A percentile compares a stretch with the other conserved stretches of the same genome.
These are phyloP conservation scores for Pseudozyma sp. DNA, from an alignment of 1,284 basidiomycete genomes.

Conservation along the genomic window DNA sequence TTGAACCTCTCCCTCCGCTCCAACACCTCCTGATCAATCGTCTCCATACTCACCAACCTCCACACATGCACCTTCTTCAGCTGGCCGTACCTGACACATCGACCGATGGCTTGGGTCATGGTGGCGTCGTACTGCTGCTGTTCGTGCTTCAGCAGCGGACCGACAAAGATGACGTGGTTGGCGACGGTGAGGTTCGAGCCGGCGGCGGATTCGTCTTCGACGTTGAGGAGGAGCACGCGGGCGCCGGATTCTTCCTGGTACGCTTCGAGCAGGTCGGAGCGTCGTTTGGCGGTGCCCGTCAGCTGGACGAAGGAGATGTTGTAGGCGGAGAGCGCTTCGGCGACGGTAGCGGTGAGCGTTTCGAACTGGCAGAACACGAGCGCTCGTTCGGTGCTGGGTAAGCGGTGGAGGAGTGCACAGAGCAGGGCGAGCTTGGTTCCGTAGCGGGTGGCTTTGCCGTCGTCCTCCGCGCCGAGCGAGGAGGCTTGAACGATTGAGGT, in stretches of 20 bases:
- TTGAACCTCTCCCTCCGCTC: conserved; percentile 42
- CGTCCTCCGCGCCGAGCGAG: conserved; percentile 50
- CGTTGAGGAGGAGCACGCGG: conserved; percentile 86
- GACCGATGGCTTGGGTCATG: conserved; percentile 57
- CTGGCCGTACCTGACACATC: conserved; percentile 55
- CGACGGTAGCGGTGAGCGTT: conserved; percentile 89
- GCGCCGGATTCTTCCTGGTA: conserved; percentile 76
- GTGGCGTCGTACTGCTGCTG: conserved; percentile 55
- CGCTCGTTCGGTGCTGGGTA: conserved; percentile 82
- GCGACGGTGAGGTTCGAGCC: conserved; percentile 92
- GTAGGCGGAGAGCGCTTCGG: conserved; percentile 80
- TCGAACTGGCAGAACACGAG: conserved; percentile 94
- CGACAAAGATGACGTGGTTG: conserved; percentile 94
- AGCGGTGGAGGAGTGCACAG: conserved; percentile 82
- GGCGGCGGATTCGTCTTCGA: conserved; percentile 92
- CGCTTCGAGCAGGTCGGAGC: conserved; percentile 68
- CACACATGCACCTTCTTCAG: conserved; percentile 54
- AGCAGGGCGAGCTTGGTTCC: conserved; percentile 89
- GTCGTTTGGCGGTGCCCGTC: conserved; percentile 76
- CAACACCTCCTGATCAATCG: conserved; percentile 54
- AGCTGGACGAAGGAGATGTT: conserved; percentile 83
- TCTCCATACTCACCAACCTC: conserved; percentile 46
- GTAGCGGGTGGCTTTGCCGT: conserved; percentile 77
- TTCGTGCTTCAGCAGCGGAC: conserved; percentile 83
- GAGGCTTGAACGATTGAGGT: conserved; percentile 52